Evolutionary conservation across 1,139 yeast species (phyloP).

Genomic region (Geotrichum cucujoidarum): DNA sequence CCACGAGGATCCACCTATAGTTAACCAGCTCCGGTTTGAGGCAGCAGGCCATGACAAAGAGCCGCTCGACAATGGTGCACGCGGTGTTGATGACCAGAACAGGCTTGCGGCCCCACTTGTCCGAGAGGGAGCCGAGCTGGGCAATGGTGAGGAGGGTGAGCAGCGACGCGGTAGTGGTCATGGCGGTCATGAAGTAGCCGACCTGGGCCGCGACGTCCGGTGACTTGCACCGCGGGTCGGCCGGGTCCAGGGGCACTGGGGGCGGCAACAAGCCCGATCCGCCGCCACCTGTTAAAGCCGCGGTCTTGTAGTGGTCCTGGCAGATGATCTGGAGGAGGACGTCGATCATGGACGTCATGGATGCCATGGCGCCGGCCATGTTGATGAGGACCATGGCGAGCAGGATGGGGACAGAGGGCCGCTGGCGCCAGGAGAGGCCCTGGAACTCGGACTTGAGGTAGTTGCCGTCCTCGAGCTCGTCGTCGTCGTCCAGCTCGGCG

Average conservation of each 20-base stretch:
- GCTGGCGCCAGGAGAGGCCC: constrained; percentile 19
- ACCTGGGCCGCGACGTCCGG: constrained; percentile 28
- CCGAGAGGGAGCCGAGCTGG: constrained; percentile 57
- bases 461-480: not conserved
- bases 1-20: constrained; percentile 38
- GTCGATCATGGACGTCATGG: constrained; percentile 27
- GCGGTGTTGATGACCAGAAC: constrained; percentile 35
- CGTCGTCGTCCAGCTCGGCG: no score
- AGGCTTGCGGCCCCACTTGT: constrained; percentile 57
- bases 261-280: no score
- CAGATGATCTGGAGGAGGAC: constrained; percentile 28
- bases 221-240: constrained; percentile 26
- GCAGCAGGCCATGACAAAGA: constrained; percentile 27
- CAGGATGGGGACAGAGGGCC: constrained; percentile 22
- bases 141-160: constrained; percentile 29
- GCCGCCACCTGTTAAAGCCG: not conserved
- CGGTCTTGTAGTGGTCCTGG: constrained; percentile 20
- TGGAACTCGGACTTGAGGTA: constrained; percentile 15
- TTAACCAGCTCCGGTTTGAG: constrained; percentile 32
- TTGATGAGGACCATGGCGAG: constrained; percentile 19
- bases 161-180: constrained; percentile 23
- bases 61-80: constrained; percentile 32
- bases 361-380: constrained; percentile 24
- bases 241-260: not conserved
- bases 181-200: constrained; percentile 28